Evolutionary conservation across 371 early-diverging fungal species (phyloP), one percentile per base, ranked within the genome.

Genomic region (Neoconidiobolus thromboides): DNA sequence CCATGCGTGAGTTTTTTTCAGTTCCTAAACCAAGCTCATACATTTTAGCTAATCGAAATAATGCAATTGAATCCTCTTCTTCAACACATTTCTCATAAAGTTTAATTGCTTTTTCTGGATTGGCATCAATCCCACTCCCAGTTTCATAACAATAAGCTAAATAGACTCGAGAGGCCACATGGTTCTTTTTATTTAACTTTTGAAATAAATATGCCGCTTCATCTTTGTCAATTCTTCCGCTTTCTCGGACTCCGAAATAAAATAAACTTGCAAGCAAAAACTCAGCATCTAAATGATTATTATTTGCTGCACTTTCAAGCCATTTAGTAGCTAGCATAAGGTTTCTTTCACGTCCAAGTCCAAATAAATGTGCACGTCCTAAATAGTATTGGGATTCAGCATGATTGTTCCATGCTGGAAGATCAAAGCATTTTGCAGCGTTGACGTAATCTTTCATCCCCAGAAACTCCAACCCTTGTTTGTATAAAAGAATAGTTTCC

Each of bases 21-120:
- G 77, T 73, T 62, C 75, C 73, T 26, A 73, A 68, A 0, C 85
- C 77, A 7, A 85, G 85, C 5, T 80, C 82, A 57, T 79, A 85
- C 63, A 89, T 86, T 58, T 77, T 82, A 2, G 83, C 89, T 14
- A 86, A 65, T 15, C 79, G 79, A 38, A 81, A 80, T 57, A 78
- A 71, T 2, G 80, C 86, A 7, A 81, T 73, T 12, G 80, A 70
- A 51, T 80, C 73, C 3, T 76, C 14, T 6, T 54, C 40, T 39
- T 4, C 41, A 7, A 36, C 6, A 4, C 26, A 14, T 7, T 41
- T 9, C 14, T 54, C 38, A 40, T 54, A 54, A 10, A 54, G 9
- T 14, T 39, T 4, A 4, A 26, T 5, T 10, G 54, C 54, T 41
- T 70, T 57, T 4, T 61, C 55, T 43, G 73, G 68, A 63, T 87